Conservation (phyloP, 805 yeast species). For the Alloascoidea africana region DNA sequence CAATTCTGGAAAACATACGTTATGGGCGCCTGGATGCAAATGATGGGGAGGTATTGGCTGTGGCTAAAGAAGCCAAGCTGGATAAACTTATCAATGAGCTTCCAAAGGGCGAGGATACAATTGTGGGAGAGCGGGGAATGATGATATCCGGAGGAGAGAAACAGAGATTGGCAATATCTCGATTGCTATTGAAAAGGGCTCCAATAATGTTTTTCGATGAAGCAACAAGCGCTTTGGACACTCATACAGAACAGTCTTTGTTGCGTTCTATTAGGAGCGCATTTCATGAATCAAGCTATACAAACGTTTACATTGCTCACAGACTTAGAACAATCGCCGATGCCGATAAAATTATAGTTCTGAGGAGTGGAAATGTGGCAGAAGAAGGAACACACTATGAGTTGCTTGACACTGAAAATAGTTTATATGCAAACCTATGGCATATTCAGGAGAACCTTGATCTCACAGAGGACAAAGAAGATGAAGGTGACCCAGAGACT, state of each 20-base stretch:
- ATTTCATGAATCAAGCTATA: conserved; percentile 41
- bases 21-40: conserved; percentile 69
- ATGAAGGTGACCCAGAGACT: conserved; percentile 13
- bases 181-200: conserved; percentile 73
- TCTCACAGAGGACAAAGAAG: conserved; percentile 25
- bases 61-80: conserved; percentile 58
- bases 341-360: conserved; percentile 82
- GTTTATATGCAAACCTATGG: conserved; percentile 78
- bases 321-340: conserved; percentile 88
- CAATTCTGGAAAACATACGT: conserved; percentile 74
- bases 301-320: conserved; percentile 89
- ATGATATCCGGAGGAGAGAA: conserved; percentile 99
- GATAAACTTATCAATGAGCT: conserved; percentile 44
- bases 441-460: conserved; percentile 76
- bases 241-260: conserved; percentile 85
- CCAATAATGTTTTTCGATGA: conserved; percentile 93
- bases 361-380: conserved; percentile 60
- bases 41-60: conserved; percentile 52
- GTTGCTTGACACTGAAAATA: conserved; percentile 34
- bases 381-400: conserved; percentile 80
- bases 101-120: conserved; percentile 74
- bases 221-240: conserved; percentile 72
- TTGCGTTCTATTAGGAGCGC: conserved; percentile 58
- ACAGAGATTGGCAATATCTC: conserved; percentile 86
- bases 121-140: conserved; percentile 95